Base-by-base conservation (phyloP, 495 filamentous ascomycete genomes). In the Annulohypoxylon maeteangense region DNA sequence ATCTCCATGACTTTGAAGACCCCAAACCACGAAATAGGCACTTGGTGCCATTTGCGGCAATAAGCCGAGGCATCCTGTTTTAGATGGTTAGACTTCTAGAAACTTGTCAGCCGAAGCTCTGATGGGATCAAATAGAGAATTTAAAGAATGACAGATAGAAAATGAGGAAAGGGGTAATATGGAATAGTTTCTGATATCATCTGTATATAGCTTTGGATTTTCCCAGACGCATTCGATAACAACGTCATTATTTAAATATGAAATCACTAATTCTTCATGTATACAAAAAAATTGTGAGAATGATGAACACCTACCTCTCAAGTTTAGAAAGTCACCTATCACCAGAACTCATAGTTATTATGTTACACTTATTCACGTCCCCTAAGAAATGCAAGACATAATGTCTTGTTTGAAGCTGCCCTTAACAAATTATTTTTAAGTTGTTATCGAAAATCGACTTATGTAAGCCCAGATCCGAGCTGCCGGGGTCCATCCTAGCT, bases 61-160 rank as follows among this genome's bases (percentile, higher is more conserved):
- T 31, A 38, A 45, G 42, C 31, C 54, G 53, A 65, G 25, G 29
- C 65, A 68, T 72, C 47, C 16, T 65, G 55, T 53, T 42, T 10
- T n/a, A 10, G 36, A 25, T 27, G 11, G 4, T 14, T 23, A 32
- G 27, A 34, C 16, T 61, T 60, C 70, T 68, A 23, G 2, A 14
- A 34, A 45, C n/a, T 36, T 60, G 36, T 72, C 62, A 72, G 64
- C 48, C 45, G 3, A 5, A 6, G 10, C 44, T 45, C 27, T 31
- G 0, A 4, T 20, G 12, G 45, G 22, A 0, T 50, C 0, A 48
- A 50, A n/a, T n/a, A n/a, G 27, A 29, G 29, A 20, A 14, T 20
- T 3, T 10, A 8, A 11, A 10, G 27, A 1, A 36, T 25, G 20
- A 48, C 18, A 16, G 0, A 31, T 48, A 34, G 16, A 47, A 31